Evolutionary conservation across 192 early-diverging fungal genomes (phyloP).

Genomic region (Gamsiella multidivaricata): DNA sequence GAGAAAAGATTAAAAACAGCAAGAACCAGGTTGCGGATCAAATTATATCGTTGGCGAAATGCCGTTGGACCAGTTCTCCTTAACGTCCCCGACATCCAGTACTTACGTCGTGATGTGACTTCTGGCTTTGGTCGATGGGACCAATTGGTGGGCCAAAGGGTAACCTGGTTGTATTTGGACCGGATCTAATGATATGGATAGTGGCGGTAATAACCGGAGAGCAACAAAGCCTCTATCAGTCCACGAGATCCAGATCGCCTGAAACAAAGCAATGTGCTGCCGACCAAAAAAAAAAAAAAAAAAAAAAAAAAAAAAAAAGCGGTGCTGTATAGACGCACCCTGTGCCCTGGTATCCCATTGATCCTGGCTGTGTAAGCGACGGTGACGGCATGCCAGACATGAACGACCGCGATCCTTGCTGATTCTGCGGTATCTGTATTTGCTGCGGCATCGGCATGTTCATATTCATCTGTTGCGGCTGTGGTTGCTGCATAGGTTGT

Average conservation of each 20-base stretch:
- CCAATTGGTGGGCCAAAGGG: slow-evolving; percentile 46
- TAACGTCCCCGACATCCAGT: too few relatives aligned
- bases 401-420: slow-evolving; percentile 19
- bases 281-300: too few relatives aligned
- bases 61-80: too few relatives aligned
- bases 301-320: too few relatives aligned
- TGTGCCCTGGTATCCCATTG: slow-evolving; percentile 28
- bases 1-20: background rate
- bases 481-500: slow-evolving; percentile 27
- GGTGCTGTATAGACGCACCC: slow-evolving; percentile 3
- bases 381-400: slow-evolving; percentile 52
- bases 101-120: slow-evolving; percentile 51
- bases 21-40: too few relatives aligned
- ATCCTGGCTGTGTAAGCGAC: slow-evolving; percentile 27
- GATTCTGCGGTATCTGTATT: slow-evolving; percentile 30
- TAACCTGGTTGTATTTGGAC: slow-evolving; percentile 1
- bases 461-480: slow-evolving; percentile 17
- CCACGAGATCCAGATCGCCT: too few relatives aligned
- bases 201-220: too few relatives aligned
- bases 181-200: slow-evolving; percentile 1
- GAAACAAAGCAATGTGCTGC: too few relatives aligned
- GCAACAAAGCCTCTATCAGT: too few relatives aligned
- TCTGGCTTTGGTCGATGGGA: slow-evolving; percentile 27
- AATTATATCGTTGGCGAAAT: background rate
- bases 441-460: slow-evolving; percentile 26